Conservation (phyloP, 2,329 filamentous ascomycete species). For the Cladobotryum protrusum region DNA sequence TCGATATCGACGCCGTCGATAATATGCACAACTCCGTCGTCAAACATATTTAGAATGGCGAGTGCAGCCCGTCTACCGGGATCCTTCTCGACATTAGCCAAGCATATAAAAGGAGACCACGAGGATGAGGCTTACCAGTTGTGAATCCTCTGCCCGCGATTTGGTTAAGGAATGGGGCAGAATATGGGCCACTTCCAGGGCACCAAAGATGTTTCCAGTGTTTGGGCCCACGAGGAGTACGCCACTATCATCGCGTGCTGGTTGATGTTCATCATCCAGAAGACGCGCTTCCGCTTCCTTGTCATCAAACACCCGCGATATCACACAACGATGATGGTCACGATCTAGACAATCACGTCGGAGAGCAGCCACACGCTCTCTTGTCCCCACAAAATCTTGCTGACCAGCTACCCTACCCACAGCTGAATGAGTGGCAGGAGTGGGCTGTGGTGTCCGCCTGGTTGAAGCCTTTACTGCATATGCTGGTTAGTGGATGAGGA, state of each 20-base stretch:
- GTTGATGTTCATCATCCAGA: neutral
- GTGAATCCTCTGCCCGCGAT: neutral
- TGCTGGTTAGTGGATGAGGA: neutral
- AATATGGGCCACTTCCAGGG: slow-evolving; percentile 15
- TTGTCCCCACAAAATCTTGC: slow-evolving; percentile 3
- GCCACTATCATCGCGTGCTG: slow-evolving; percentile 8
- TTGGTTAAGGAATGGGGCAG: slow-evolving; percentile 13
- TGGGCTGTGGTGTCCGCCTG: neutral
- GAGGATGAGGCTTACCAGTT: slow-evolving; percentile 6
- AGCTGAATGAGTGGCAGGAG: neutral
- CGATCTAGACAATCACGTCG: slow-evolving; percentile 9
- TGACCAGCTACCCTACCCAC: neutral
- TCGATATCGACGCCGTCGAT: slow-evolving; percentile 36
- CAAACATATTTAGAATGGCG: slow-evolving; percentile 37
- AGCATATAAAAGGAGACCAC: too few species aligned
- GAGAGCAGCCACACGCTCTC: slow-evolving; percentile 6
- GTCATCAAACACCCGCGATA: slow-evolving; percentile 4
- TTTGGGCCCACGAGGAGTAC: neutral
- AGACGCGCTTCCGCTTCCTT: slow-evolving; percentile 3
- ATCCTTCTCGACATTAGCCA: slow-evolving; percentile 7
- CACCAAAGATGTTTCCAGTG: neutral
- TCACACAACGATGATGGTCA: slow-evolving; percentile 12
- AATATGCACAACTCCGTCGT: slow-evolving; percentile 26
- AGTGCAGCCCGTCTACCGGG: slow-evolving; percentile 28
- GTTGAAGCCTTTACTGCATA: neutral